A percentile compares a stretch with the other conserved stretches of the same genome.
phyloP scores from a whole-genome alignment of 805 yeast genomes.

The Myxozyma vanderwaltii region DNA sequence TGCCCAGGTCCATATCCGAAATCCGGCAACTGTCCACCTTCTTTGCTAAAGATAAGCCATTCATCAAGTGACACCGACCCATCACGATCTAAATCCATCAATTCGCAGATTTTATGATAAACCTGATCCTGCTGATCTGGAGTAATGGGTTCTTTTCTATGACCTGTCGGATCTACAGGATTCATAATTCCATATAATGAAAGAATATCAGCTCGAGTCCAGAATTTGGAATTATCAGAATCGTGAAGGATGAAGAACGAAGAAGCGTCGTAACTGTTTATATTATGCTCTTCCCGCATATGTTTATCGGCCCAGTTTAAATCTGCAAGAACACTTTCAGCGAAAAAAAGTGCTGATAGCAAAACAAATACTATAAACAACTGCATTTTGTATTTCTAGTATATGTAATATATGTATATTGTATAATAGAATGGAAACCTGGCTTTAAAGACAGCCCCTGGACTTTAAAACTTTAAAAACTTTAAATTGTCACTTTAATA shows the following conservation, averaged over 20 bases:
- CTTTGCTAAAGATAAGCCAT: constrained; percentile 61
- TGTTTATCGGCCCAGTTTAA: constrained; percentile 78
- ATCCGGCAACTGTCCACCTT: constrained; percentile 82
- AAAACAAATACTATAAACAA: background rate
- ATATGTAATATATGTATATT: too few species aligned
- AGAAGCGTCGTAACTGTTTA: constrained; percentile 71
- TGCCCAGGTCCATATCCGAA: constrained; percentile 93
- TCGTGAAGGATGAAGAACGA: constrained; percentile 84
- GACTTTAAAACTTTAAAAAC: constrained; percentile 1
- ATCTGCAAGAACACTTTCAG: background rate
- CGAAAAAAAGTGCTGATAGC: background rate
- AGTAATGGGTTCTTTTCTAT: constrained; percentile 51
- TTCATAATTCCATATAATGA: constrained; percentile 78
- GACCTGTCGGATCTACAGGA: constrained; percentile 33
- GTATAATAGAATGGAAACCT: background rate
- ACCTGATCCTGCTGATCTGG: constrained; percentile 58
- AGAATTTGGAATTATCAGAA: constrained; percentile 51
- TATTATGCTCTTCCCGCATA: constrained; percentile 84
- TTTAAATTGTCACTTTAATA: background rate
- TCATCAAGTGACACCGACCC: constrained; percentile 67
- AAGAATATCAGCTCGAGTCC: constrained; percentile 70
- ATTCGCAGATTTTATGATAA: constrained; percentile 53
- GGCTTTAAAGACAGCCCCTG: too few species aligned
- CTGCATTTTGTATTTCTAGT: background rate
- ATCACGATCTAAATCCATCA: constrained; percentile 69